Evolutionary conservation across 2,329 filamentous ascomycete genomes (phyloP).

Genomic region (Trichophyton schoenleinii): DNA sequence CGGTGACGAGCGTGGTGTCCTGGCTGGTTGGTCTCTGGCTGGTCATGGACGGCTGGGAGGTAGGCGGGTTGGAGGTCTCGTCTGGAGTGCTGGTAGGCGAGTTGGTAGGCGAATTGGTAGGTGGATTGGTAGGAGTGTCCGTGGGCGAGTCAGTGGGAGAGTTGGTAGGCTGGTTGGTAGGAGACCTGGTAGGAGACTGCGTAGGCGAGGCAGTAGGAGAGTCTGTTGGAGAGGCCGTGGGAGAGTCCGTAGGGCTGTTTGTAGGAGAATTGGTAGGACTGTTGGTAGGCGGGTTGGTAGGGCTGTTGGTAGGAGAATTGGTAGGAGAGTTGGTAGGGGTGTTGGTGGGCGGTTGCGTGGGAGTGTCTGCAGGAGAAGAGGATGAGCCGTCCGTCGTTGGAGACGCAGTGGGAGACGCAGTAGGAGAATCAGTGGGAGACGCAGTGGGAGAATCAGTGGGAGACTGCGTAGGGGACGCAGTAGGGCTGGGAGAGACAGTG

Average conservation of each 20-base stretch:
- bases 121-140: background rate
- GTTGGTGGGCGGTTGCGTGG: background rate
- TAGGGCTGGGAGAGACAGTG: background rate
- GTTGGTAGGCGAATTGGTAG: background rate
- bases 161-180: background rate
- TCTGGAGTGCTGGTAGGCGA: constrained; percentile 8
- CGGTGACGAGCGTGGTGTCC: constrained; percentile 3
- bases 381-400: background rate
- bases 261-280: background rate
- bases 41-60: background rate
- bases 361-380: background rate
- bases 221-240: background rate
- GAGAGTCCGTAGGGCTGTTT: background rate
- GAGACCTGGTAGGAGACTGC: background rate
- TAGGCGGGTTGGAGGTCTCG: constrained; percentile 1
- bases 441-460: constrained; percentile 7
- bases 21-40: constrained; percentile 9
- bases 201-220: background rate
- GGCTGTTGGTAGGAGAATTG: background rate
- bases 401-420: background rate
- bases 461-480: constrained; percentile 6
- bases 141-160: too few relatives aligned
- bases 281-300: background rate
- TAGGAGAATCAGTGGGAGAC: background rate
- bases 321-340: background rate